phyloP scores from a whole-genome alignment of 2,329 filamentous ascomycete species.

The Pseudogymnoascus pannorum region DNA sequence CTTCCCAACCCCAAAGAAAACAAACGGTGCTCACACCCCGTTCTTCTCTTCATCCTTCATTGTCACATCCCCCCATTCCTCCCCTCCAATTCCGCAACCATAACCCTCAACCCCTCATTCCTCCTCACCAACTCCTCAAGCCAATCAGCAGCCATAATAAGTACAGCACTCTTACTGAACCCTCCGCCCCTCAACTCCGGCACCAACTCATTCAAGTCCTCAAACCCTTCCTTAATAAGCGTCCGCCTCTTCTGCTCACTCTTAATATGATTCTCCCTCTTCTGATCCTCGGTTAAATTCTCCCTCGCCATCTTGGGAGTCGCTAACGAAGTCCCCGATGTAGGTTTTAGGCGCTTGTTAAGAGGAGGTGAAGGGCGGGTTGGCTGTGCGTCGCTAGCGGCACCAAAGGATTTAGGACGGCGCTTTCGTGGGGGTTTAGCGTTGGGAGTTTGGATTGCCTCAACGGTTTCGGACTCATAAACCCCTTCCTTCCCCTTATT shows the following conservation, averaged over 20 bases:
- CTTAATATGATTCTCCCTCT: slow-evolving; percentile 76
- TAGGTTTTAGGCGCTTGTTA: slow-evolving; percentile 46
- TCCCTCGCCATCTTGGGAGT: slow-evolving; percentile 45
- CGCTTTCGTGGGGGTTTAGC: slow-evolving; percentile 26
- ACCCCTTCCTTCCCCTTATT: slow-evolving; percentile 43
- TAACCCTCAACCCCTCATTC: slow-evolving; percentile 53
- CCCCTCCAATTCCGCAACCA: slow-evolving; percentile 41
- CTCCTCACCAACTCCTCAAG: slow-evolving; percentile 64
- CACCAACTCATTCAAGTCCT: slow-evolving; percentile 69
- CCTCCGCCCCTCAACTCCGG: slow-evolving; percentile 67
- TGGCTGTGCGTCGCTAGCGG: slow-evolving; percentile 24
- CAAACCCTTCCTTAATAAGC: slow-evolving; percentile 72
- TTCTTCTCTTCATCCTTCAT: neutral
- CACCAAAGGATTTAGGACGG: slow-evolving; percentile 22
- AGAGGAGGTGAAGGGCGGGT: slow-evolving; percentile 16
- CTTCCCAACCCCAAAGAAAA: too few species aligned
- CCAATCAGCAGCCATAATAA: slow-evolving; percentile 70
- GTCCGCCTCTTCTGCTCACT: slow-evolving; percentile 83
- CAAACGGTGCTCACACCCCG: too few species aligned
- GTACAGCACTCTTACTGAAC: slow-evolving; percentile 75
- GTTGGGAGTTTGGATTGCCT: slow-evolving; percentile 31
- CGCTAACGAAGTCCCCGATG: slow-evolving; percentile 18
- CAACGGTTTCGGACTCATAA: slow-evolving; percentile 33
- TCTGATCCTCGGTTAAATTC: slow-evolving; percentile 69
- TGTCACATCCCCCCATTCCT: slow-evolving; percentile 8